Base-by-base conservation (phyloP, 2,329 filamentous ascomycete genomes). In the Pseudopithomyces chartarum region DNA sequence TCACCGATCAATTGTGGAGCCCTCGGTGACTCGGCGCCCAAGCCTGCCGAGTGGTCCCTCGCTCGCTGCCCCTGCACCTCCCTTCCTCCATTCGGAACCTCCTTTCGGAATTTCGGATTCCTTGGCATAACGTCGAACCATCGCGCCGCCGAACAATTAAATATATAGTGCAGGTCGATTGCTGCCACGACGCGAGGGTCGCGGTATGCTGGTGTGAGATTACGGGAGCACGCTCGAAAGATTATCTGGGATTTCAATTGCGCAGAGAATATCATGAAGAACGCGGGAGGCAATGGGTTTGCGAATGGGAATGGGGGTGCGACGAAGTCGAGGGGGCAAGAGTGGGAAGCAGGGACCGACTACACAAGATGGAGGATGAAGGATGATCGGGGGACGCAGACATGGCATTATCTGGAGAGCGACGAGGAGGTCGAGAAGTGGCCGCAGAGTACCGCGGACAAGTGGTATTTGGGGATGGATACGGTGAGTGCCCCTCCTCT, bases 371-470 rank as follows among this genome's bases (percentile, higher is more conserved):
- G 95, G 95, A 86, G 95, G 59, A 79, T 98, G 73, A 84, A 87
- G 59, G 89, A 96, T 69, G 91, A 96, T 57, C 84, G 86, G 50
- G 94, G 95, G 47, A 84, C 90, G 54, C 92, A 97, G 68, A 97
- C 91, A 49, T 99, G 95, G 95, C 90, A 95, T 69, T 99, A 98
- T 72, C 80, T 99, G 2, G 79, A 84, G 60, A 85, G 86, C 10
- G 89, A 95, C 52, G 83, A 91, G 57, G 87, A 90, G 54, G 78
- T 83, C 7, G 81, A 90, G 65, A 79, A 85, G 55, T 97, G 94
- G 93, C 92, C 94, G 5, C 93, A 97, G 78, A 90, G 86, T 22
- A 83, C 82, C 54, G 91, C 92, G n/a, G 96, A 99, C 73, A 97
- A 92, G 76, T 96, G 92, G 75, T 91, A 88, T 69, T 75, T 99